These are phyloP conservation scores for Cutaneotrichosporon curvatum DNA, from an alignment of 1,284 basidiomycete species.

Conservation along the genomic window DNA sequence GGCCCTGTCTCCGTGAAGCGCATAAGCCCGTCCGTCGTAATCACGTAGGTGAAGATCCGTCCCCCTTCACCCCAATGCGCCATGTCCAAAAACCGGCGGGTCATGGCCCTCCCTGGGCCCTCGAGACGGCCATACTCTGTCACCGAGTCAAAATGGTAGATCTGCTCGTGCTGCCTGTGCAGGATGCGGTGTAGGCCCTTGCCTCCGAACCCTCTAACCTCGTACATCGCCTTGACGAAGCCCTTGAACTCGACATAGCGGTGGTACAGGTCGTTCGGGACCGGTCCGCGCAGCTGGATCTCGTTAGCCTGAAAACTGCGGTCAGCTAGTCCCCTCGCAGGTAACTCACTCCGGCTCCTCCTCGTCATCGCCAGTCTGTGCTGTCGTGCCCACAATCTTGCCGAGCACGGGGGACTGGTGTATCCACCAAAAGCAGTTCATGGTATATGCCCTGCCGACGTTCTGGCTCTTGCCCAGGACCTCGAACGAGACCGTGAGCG, in stretches of 20 bases:
- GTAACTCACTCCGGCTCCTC: conserved; percentile 28
- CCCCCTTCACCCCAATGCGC: conserved; percentile 48
- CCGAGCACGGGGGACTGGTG: conserved; percentile 44
- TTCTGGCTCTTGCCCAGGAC: conserved; percentile 45
- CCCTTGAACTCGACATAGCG: conserved; percentile 50
- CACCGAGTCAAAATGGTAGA: conserved; percentile 49
- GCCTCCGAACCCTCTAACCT: conserved; percentile 45
- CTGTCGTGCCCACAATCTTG: conserved; percentile 30
- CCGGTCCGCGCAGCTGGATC: conserved; percentile 50
- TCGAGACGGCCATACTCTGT: conserved; percentile 45
- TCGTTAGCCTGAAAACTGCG: conserved; percentile 50
- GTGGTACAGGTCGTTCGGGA: conserved; percentile 49
- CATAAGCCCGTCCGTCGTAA: conserved; percentile 50
- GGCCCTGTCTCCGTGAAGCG: conserved; percentile 53
- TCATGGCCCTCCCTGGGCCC: conserved; percentile 35
- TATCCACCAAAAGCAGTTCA: conserved; percentile 45
- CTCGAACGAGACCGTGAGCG: conserved; percentile 34
- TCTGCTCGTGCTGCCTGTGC: conserved; percentile 48
- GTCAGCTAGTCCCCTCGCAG: too few relatives aligned
- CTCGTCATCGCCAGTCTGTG: conserved; percentile 19
- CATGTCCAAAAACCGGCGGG: conserved; percentile 47
- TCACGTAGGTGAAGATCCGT: conserved; percentile 50
- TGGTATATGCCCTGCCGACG: conserved; percentile 47
- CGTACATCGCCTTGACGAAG: conserved; percentile 50
- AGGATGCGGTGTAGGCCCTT: conserved; percentile 46